These are phyloP conservation scores for Paxillus rubicundulus DNA, from an alignment of 768 basidiomycete genomes.

Conservation along the genomic window DNA sequence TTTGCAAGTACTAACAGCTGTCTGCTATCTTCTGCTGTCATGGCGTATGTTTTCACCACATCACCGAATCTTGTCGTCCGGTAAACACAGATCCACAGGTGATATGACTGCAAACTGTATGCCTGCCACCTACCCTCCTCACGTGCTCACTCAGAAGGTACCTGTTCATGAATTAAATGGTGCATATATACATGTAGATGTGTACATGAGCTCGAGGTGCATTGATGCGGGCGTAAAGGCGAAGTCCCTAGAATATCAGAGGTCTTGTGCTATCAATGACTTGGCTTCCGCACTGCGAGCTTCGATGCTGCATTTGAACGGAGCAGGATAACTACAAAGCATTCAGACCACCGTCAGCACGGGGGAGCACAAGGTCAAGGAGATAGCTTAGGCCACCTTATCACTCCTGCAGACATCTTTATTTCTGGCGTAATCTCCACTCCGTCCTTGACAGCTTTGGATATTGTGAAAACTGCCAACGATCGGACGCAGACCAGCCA, in stretches of 20 bases:
- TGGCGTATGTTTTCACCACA: too few species aligned
- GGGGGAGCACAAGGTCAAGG: background rate
- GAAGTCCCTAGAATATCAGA: background rate
- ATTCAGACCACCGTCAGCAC: background rate
- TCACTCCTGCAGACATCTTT: background rate
- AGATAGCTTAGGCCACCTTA: background rate
- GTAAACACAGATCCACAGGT: too few species aligned
- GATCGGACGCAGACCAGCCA: background rate
- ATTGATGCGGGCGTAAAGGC: too few species aligned
- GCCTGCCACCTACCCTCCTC: too few species aligned
- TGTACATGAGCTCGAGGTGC: too few species aligned
- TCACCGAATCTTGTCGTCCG: too few species aligned
- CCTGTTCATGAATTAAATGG: too few species aligned
- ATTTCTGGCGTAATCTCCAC: constrained; percentile 42
- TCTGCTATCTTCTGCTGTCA: too few species aligned
- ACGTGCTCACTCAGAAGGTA: too few species aligned
- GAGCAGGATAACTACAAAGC: background rate
- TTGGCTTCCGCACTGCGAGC: background rate
- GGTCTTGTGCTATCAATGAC: background rate
- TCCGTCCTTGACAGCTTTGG: constrained; percentile 39
- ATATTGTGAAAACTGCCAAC: constrained; percentile 42
- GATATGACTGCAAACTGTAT: too few species aligned
- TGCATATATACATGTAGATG: too few species aligned
- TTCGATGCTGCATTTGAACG: background rate
- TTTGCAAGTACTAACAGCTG: too few species aligned